Conservation (phyloP, 2,329 filamentous ascomycete genomes). For the Fusarium circinatum region DNA sequence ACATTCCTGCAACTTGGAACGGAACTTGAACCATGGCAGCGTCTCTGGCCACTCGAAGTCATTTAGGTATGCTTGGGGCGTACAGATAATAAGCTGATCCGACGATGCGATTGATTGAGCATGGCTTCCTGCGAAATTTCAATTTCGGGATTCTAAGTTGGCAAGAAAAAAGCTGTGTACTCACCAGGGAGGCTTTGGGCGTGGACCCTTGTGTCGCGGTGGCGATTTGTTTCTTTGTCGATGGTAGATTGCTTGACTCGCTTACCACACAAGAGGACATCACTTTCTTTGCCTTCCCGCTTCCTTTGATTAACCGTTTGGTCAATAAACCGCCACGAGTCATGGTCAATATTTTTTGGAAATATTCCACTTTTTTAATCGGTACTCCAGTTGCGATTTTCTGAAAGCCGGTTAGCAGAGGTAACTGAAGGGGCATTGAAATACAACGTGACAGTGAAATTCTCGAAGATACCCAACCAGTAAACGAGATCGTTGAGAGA, state of each 20-base stretch:
- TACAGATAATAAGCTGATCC: accelerated
- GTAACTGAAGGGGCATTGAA: accelerated
- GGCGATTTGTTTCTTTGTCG: background rate
- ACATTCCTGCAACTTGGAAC: background rate
- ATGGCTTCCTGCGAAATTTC: accelerated
- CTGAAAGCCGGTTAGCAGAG: accelerated
- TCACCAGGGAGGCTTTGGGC: accelerated
- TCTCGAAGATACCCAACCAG: background rate
- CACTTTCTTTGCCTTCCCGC: accelerated
- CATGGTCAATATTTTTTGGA: accelerated
- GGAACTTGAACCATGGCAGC: background rate
- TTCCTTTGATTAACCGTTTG: background rate
- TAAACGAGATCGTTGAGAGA: background rate
- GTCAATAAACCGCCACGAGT: background rate
- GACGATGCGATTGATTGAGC: accelerated
- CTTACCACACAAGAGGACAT: background rate
- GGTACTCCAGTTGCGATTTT: background rate
- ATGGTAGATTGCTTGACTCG: background rate
- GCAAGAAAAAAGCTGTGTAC: accelerated
- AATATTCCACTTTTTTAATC: background rate
- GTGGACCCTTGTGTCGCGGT: accelerated
- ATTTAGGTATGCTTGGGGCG: accelerated
- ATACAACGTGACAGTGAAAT: background rate
- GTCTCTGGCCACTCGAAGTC: background rate
- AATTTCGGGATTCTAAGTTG: accelerated